Base-by-base conservation (phyloP, 257 asterid genomes). In the Verbascum thapsus region DNA sequence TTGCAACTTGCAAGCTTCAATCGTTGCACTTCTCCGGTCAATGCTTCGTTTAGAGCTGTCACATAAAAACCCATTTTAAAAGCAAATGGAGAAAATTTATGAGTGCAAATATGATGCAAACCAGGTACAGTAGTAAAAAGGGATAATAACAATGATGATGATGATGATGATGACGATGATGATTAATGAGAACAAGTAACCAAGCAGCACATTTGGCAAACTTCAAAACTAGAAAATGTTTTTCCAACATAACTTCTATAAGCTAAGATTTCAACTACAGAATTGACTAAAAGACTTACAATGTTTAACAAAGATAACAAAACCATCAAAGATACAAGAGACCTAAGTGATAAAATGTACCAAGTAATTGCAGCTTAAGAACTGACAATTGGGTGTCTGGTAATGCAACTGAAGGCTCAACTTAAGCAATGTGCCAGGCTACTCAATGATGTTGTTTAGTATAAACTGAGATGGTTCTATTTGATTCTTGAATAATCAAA, bases 21-120 rank as follows among this genome's bases (percentile, higher is more conserved):
- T 10, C 89, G 84, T 59, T 86, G 91, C 61, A 86, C 87, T 68
- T 86, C 95, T 0, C 61, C 74, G 6, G 84, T 77, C 67, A 86
- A 61, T 26, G 95, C 85, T 72, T 86, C 91, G 17, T 86, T 76
- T 58, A 84, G 75, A 37, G 95, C 95, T 84, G 91, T 50, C 67
- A 64, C 22, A 64, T 34, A 56, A 67, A 26, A 63, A 63, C 39
- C 35, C 15, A 48, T n/a, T 26, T 5, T n/a, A n/a, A n/a, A 26
- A 26, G 32, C 32, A 26, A 1, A 26, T 26, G 32, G 44, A 57
- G 8, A 13, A 11, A n/a, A 54, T 11, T 54, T 23, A 30, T 1
- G 16, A 62, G 23, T 30, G 35, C 58, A 17, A 2, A 12, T 23
- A 66, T 19, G 39, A 53, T 58, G 26, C 20, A 23, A 3, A 16